A percentile compares a stretch with the other conserved stretches of the same genome.
These are phyloP conservation scores for Coniferiporia weirii DNA, from an alignment of 1,284 basidiomycete genomes.

Conservation along the genomic window DNA sequence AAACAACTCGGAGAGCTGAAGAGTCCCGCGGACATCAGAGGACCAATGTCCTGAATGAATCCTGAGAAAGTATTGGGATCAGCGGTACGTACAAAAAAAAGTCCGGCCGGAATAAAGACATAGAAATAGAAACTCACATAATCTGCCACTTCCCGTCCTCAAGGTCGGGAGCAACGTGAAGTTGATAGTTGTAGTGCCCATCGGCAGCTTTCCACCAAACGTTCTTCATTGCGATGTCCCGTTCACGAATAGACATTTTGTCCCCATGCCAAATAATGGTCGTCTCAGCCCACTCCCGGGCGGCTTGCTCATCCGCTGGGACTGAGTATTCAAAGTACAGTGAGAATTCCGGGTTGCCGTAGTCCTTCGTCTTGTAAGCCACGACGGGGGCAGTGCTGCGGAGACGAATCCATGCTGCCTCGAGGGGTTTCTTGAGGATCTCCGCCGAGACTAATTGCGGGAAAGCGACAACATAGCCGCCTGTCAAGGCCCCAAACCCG, in stretches of 20 bases:
- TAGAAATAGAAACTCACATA: not conserved
- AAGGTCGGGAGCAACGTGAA: not conserved
- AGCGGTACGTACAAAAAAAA: not conserved
- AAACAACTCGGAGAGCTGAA: not conserved
- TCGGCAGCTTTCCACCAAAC: not conserved
- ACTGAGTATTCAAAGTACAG: conserved; percentile 1
- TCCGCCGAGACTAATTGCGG: not conserved
- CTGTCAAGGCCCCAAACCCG: not conserved
- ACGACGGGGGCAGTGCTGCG: not conserved
- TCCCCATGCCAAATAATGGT: not conserved
- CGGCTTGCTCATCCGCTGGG: not conserved
- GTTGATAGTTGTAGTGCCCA: not conserved
- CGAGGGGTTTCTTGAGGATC: not conserved
- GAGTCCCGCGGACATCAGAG: not conserved
- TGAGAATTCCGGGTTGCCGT: not conserved
- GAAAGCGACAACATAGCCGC: not conserved
- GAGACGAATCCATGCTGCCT: not conserved
- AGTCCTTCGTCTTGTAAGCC: not conserved
- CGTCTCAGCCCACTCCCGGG: not conserved
- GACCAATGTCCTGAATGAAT: conserved; percentile 1
- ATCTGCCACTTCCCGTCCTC: not conserved
- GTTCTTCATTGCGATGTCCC: not conserved
- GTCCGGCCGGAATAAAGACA: not conserved
- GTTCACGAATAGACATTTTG: not conserved
- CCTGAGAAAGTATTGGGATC: not conserved